Evolutionary conservation across 2,329 filamentous ascomycete genomes (phyloP).

Genomic region (Trichoderma afroharzianum): DNA sequence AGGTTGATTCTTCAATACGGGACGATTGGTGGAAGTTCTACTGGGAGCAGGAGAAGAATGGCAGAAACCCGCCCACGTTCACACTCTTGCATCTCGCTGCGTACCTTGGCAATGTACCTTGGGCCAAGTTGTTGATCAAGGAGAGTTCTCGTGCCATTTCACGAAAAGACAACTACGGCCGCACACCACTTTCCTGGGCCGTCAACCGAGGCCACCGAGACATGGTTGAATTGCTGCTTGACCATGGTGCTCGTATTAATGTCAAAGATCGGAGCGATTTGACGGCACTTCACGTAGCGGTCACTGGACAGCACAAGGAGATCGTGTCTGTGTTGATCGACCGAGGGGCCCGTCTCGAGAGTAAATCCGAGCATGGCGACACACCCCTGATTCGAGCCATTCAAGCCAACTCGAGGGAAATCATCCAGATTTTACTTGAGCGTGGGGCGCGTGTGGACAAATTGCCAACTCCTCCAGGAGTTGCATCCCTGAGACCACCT

Average conservation of each 20-base stretch:
- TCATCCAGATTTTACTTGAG: neutral
- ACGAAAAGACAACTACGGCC: slow-evolving; percentile 1
- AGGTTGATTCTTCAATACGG: neutral
- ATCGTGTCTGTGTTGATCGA: slow-evolving; percentile 3
- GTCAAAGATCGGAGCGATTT: slow-evolving; percentile 1
- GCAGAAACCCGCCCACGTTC: neutral
- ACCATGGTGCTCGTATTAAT: slow-evolving; percentile 2
- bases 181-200: neutral
- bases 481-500: neutral
- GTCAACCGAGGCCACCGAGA: neutral
- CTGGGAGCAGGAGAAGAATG: slow-evolving; percentile 7
- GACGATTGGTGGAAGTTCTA: slow-evolving; percentile 7
- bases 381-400: slow-evolving; percentile 1
- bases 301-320: slow-evolving; percentile 2
- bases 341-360: neutral
- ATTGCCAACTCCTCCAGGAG: neutral
- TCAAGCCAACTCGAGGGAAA: slow-evolving; percentile 4
- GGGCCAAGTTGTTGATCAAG: neutral
- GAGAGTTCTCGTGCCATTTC: neutral
- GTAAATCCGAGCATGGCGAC: neutral
- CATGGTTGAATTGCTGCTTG: neutral
- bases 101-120: slow-evolving; percentile 1
- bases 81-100: slow-evolving; percentile 8
- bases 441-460: neutral
- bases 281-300: neutral